These are phyloP conservation scores for Neurospora sp. DNA, from an alignment of 495 filamentous ascomycete genomes.

Conservation along the genomic window DNA sequence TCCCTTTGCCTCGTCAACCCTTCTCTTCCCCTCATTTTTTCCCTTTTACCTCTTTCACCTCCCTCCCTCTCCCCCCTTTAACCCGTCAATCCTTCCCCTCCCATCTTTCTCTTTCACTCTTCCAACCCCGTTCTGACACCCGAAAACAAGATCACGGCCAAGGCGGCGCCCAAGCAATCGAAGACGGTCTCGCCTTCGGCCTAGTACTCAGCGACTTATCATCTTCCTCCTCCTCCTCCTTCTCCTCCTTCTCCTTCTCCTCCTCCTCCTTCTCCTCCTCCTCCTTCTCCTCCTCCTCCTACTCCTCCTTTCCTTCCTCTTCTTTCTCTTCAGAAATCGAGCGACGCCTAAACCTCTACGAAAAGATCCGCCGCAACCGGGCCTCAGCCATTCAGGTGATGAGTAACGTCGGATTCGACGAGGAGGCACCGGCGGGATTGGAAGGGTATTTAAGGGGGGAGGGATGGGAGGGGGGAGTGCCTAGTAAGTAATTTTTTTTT, in stretches of 20 bases:
- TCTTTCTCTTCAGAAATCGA: slow-evolving; percentile 19
- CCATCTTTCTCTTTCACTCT: no score
- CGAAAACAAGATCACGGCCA: slow-evolving; percentile 29
- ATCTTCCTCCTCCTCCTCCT: not conserved
- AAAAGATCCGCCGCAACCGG: slow-evolving; percentile 38
- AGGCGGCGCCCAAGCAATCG: slow-evolving; percentile 35
- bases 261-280: not conserved
- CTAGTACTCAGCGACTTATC: slow-evolving; percentile 13
- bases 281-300: not conserved
- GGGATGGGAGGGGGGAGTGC: slow-evolving; percentile 4
- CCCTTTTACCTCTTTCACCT: no score
- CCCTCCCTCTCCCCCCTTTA: no score
- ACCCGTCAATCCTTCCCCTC: no score
- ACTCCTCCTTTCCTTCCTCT: not conserved
- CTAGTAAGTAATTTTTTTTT: not conserved
- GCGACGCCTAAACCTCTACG: slow-evolving; percentile 39
- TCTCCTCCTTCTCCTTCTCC: not conserved
- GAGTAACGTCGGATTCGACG: slow-evolving; percentile 19
- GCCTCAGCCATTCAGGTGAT: slow-evolving; percentile 44
- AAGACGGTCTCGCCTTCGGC: slow-evolving; percentile 34
- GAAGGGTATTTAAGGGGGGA: slow-evolving; percentile 5
- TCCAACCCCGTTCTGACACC: no score
- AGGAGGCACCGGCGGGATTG: slow-evolving; percentile 6
- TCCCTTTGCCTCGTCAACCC: no score
- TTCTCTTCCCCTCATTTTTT: no score